These are phyloP conservation scores for Meyerozyma elateridarum DNA, from an alignment of 1,139 yeast species.

Conservation along the genomic window DNA sequence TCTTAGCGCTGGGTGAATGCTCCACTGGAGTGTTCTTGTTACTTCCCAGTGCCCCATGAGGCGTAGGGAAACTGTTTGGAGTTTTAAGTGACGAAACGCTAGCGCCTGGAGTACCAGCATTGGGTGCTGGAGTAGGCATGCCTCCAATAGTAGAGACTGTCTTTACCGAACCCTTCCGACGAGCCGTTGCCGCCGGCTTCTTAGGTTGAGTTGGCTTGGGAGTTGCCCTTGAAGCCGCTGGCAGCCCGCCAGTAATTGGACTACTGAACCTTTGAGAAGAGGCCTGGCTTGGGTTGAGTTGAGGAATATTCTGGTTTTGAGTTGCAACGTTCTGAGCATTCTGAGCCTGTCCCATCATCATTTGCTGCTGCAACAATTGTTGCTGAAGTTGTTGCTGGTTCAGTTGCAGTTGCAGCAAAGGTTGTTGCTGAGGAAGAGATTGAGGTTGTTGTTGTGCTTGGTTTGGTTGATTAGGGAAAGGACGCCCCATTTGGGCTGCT, in stretches of 20 bases:
- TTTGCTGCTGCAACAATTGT: neutral
- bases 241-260: slow-evolving; percentile 3
- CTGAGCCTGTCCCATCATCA: neutral
- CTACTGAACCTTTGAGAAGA: slow-evolving; percentile 2
- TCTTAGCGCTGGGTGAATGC: slow-evolving; percentile 24
- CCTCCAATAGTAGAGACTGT: slow-evolving; percentile 6
- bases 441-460: neutral
- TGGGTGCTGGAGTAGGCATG: slow-evolving; percentile 34
- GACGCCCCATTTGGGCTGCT: slow-evolving; percentile 3
- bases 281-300: neutral
- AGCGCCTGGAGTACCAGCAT: slow-evolving; percentile 40
- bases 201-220: slow-evolving; percentile 5
- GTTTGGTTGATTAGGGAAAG: neutral
- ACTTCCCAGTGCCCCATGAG: slow-evolving; percentile 32
- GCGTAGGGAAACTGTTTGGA: slow-evolving; percentile 43
- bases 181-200: slow-evolving; percentile 7
- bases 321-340: neutral
- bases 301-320: neutral
- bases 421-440: neutral
- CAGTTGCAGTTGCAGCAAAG: too few species aligned
- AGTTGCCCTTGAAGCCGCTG: slow-evolving; percentile 1
- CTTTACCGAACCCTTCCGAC: slow-evolving; percentile 2
- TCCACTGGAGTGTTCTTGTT: slow-evolving; percentile 41
- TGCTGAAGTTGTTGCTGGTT: neutral
- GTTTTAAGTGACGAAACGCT: slow-evolving; percentile 39